These are phyloP conservation scores for Gossypium ekmanianum DNA, from an alignment of 345 rosid species.

Conservation along the genomic window DNA sequence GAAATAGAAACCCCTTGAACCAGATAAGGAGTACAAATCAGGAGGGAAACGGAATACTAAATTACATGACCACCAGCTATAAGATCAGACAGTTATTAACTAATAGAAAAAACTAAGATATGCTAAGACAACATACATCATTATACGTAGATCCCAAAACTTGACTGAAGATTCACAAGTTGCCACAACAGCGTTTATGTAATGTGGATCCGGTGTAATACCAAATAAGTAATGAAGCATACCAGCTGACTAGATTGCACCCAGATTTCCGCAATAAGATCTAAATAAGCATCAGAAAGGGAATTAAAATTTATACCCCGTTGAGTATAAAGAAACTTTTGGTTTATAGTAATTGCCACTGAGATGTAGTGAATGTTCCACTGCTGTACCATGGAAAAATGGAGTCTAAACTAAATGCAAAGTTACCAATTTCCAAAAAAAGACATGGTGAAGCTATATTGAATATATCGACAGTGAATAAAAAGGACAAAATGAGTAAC, in stretches of 20 bases:
- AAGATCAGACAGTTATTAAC: not conserved
- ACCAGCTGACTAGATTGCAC: slow-evolving; percentile 75
- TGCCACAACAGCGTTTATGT: slow-evolving; percentile 66
- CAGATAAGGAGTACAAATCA: not conserved
- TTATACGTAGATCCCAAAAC: slow-evolving; percentile 80
- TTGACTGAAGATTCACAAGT: slow-evolving; percentile 85
- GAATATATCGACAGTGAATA: not conserved
- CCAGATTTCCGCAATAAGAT: slow-evolving; percentile 37
- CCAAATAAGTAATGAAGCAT: slow-evolving; percentile 77
- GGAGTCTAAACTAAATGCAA: not conserved
- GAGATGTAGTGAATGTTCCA: not conserved
- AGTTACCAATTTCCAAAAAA: not conserved
- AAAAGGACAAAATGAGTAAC: not conserved
- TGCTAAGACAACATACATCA: slow-evolving; percentile 53
- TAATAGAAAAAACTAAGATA: not conserved
- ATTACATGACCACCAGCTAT: not conserved
- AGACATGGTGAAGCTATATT: not conserved
- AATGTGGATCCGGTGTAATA: slow-evolving; percentile 96
- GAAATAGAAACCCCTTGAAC: not conserved
- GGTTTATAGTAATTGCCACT: not conserved
- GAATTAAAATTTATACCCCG: slow-evolving; percentile 9
- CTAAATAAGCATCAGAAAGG: slow-evolving; percentile 27
- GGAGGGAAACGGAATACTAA: not conserved
- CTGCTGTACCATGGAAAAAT: not conserved
- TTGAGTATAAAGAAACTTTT: not conserved